A percentile compares a stretch with the other conserved stretches of the same genome.
These are phyloP conservation scores for Candida sp. DNA, from an alignment of 1,139 yeast genomes.

Conservation along the genomic window DNA sequence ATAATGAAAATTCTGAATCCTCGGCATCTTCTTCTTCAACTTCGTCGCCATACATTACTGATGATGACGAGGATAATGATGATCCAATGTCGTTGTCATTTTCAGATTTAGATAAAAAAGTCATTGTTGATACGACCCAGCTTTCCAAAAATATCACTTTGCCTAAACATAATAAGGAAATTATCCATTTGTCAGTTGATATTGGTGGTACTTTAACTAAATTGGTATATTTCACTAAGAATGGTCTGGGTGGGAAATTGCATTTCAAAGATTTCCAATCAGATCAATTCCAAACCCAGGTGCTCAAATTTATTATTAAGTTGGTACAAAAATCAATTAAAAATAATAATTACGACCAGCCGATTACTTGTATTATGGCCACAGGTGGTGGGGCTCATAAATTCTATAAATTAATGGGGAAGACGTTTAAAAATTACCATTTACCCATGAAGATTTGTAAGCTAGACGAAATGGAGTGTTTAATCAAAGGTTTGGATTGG, in stretches of 20 bases:
- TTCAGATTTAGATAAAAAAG: background rate
- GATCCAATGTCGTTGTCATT: slow-evolving; percentile 5
- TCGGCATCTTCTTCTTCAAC: slow-evolving; percentile 8
- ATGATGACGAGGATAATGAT: slow-evolving; percentile 5
- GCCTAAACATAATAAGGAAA: slow-evolving; percentile 61
- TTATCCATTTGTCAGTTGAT: slow-evolving; percentile 53
- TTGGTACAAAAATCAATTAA: slow-evolving; percentile 33
- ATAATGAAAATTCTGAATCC: slow-evolving; percentile 6
- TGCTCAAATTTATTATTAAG: slow-evolving; percentile 58
- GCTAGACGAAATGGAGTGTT: slow-evolving; percentile 94
- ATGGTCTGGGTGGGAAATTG: slow-evolving; percentile 63
- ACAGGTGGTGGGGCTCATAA: slow-evolving; percentile 98
- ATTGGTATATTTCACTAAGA: slow-evolving; percentile 71
- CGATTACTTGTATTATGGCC: slow-evolving; percentile 73
- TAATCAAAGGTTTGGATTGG: slow-evolving; percentile 89
- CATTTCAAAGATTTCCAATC: slow-evolving; percentile 89
- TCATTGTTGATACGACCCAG: slow-evolving; percentile 2
- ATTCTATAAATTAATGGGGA: slow-evolving; percentile 63
- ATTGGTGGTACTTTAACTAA: slow-evolving; percentile 96
- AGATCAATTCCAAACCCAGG: slow-evolving; percentile 64
- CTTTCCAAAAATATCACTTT: slow-evolving; percentile 54
- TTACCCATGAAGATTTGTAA: slow-evolving; percentile 44
- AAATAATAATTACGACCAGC: slow-evolving; percentile 20
- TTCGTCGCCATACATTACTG: slow-evolving; percentile 6
- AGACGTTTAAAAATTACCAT: slow-evolving; percentile 46